Conservation (phyloP, 2,329 filamentous ascomycete genomes). For the Monosporascus sp. region DNA sequence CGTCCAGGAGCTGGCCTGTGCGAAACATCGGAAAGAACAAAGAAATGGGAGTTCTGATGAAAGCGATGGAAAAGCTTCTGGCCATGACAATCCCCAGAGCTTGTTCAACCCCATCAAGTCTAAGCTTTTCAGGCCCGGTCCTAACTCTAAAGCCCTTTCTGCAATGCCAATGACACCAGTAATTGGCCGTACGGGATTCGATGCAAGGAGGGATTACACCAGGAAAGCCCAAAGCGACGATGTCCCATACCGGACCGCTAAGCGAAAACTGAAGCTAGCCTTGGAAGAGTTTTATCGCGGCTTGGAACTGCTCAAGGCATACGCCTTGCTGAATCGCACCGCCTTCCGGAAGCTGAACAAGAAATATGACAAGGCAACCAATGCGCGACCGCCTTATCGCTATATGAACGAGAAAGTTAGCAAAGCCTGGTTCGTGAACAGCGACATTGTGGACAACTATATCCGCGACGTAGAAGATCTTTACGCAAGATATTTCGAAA, state of each 20-base stretch:
- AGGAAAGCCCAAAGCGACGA: conserved; percentile 48
- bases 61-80: conserved; percentile 13
- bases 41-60: conserved; percentile 20
- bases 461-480: conserved; percentile 82
- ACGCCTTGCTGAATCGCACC: conserved; percentile 82
- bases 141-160: conserved; percentile 56
- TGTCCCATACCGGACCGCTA: conserved; percentile 81
- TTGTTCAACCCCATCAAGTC: conserved; percentile 52
- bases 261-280: conserved; percentile 85
- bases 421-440: conserved; percentile 85
- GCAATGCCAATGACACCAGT: conserved; percentile 48
- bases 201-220: conserved; percentile 43
- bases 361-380: conserved; percentile 91
- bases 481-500: conserved; percentile 91
- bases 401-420: conserved; percentile 93
- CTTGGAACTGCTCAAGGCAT: conserved; percentile 87
- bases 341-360: conserved; percentile 98
- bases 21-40: conserved; percentile 31
- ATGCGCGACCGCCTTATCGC: conserved; percentile 68
- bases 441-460: conserved; percentile 74
- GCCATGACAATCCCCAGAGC: conserved; percentile 19
- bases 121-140: conserved; percentile 50
- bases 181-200: conserved; percentile 26
- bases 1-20: conserved; percentile 60
- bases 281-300: conserved; percentile 91